A percentile compares a stretch with the other conserved stretches of the same genome.
Evolutionary conservation across 1,284 basidiomycete genomes (phyloP).

Genomic region (Puccinia polysora): DNA sequence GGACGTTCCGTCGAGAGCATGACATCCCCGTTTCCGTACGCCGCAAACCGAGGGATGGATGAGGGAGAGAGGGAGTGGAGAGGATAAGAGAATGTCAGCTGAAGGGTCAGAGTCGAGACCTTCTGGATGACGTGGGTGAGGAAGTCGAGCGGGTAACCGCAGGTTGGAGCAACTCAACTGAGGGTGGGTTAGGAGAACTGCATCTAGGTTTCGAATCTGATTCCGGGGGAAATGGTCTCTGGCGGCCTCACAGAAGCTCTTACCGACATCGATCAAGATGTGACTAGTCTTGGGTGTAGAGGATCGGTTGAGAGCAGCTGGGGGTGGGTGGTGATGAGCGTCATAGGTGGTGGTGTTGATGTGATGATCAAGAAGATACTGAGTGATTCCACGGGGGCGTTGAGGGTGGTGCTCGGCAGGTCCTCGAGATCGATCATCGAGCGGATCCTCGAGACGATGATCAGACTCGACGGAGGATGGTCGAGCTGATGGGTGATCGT

Average conservation of each 20-base stretch:
- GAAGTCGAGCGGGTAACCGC: too few relatives aligned
- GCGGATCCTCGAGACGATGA: too few relatives aligned
- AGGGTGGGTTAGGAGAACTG: slow-evolving; percentile 70
- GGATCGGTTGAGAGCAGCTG: neutral
- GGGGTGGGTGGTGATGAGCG: neutral
- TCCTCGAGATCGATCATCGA: too few relatives aligned
- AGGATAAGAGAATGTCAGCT: neutral
- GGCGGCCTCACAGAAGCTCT: slow-evolving; percentile 70
- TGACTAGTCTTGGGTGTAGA: neutral
- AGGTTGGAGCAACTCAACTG: too few relatives aligned
- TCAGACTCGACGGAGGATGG: neutral
- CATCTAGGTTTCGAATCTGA: slow-evolving; percentile 68
- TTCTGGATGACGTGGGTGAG: too few relatives aligned
- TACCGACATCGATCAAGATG: slow-evolving; percentile 73
- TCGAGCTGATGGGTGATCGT: neutral
- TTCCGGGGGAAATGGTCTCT: slow-evolving; percentile 74
- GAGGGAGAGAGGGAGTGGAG: neutral
- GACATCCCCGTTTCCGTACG: too few relatives aligned
- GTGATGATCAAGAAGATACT: too few relatives aligned
- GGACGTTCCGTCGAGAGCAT: too few relatives aligned
- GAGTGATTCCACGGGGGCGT: too few relatives aligned
- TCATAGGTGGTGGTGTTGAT: too few relatives aligned
- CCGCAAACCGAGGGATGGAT: neutral
- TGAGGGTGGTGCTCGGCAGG: slow-evolving; percentile 55
- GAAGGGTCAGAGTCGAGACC: slow-evolving; percentile 33